phyloP scores from a whole-genome alignment of 257 asterid species.

The Gentiana macrophylla region DNA sequence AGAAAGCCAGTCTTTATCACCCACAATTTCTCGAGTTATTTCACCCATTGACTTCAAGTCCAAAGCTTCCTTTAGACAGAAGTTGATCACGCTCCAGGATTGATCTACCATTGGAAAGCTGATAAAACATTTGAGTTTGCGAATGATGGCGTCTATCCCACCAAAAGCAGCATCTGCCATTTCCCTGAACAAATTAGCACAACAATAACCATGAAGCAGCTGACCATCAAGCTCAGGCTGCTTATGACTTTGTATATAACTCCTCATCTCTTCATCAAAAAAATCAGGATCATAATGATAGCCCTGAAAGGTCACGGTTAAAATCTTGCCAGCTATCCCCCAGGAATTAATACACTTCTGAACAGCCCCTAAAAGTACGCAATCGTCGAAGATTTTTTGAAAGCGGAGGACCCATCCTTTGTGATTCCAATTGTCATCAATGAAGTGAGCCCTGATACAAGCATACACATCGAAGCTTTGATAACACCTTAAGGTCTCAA shows the following conservation, averaged over 20 bases:
- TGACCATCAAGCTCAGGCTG: not conserved
- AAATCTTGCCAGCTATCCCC: too few relatives aligned
- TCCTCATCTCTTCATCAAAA: not conserved
- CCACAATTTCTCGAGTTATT: not conserved
- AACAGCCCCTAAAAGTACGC: too few relatives aligned
- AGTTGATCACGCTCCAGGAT: slow-evolving; percentile 11
- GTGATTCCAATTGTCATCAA: too few relatives aligned
- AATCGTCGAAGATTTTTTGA: too few relatives aligned
- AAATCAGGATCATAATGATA: too few relatives aligned
- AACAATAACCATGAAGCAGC: slow-evolving; percentile 11
- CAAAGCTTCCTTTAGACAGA: slow-evolving; percentile 10
- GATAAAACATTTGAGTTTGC: slow-evolving; percentile 6
- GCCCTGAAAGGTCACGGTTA: too few relatives aligned
- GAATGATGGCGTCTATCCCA: slow-evolving; percentile 8
- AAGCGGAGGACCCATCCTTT: too few relatives aligned
- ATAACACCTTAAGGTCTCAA: too few relatives aligned
- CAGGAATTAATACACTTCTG: too few relatives aligned
- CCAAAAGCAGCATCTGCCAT: slow-evolving; percentile 16
- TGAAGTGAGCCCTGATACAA: too few relatives aligned
- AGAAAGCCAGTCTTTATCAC: slow-evolving; percentile 8
- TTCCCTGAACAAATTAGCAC: slow-evolving; percentile 16
- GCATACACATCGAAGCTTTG: too few relatives aligned
- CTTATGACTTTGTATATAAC: slow-evolving; percentile 2
- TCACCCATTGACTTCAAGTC: slow-evolving; percentile 15
- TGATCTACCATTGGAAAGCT: slow-evolving; percentile 2